Conservation (phyloP, 441 rosid species). For the Arabidopsis hybrid region DNA sequence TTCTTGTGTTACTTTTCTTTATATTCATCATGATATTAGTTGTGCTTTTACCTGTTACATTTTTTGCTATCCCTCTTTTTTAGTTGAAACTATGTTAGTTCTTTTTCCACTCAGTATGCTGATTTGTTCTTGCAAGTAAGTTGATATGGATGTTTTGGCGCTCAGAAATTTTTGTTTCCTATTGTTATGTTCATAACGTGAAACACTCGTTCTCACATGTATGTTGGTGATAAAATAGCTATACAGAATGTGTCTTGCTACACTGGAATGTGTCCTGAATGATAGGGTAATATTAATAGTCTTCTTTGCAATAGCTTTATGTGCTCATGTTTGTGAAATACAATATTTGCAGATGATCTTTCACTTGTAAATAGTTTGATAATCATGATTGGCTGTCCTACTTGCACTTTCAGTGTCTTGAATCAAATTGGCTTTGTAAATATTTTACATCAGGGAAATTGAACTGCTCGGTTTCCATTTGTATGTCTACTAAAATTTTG, state of each 20-base stretch:
- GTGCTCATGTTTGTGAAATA: too few species aligned
- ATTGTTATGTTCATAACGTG: constrained; percentile 21
- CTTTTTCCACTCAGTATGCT: not conserved
- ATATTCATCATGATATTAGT: constrained; percentile 17
- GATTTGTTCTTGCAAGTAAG: constrained; percentile 27
- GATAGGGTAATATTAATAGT: constrained; percentile 14
- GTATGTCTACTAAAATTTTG: too few species aligned
- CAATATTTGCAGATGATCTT: too few species aligned
- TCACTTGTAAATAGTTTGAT: too few species aligned
- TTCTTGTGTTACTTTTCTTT: constrained; percentile 31
- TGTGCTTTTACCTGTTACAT: constrained; percentile 24
- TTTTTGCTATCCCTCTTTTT: constrained; percentile 20
- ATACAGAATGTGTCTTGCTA: constrained; percentile 10
- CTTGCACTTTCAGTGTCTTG: too few species aligned
- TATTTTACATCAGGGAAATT: too few species aligned
- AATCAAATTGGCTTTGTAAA: too few species aligned
- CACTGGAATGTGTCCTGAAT: not conserved
- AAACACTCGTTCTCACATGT: constrained; percentile 20
- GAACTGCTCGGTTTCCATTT: too few species aligned
- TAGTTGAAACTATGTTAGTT: constrained; percentile 23
- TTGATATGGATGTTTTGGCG: constrained; percentile 18
- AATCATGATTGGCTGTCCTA: too few species aligned
- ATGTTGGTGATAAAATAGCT: constrained; percentile 30
- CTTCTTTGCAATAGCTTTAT: too few species aligned
- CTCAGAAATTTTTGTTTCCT: constrained; percentile 12